Conservation (phyloP, 805 yeast genomes). For the Cyberlindnera japonica region DNA sequence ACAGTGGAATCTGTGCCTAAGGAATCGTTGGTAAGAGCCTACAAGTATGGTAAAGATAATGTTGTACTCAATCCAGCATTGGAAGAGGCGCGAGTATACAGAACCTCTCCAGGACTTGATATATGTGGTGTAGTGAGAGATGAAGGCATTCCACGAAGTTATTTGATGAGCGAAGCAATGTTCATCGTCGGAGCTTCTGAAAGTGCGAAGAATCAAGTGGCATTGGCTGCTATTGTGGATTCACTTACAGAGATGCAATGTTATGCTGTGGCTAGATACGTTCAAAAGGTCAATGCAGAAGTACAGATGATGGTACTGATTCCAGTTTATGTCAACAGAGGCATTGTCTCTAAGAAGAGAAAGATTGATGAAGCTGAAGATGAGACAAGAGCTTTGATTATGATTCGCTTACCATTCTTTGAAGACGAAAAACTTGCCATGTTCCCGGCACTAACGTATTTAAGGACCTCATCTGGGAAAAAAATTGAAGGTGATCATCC, state of each 20-base stretch:
- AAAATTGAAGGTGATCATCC: slow-evolving; percentile 24
- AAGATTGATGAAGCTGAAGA: slow-evolving; percentile 21
- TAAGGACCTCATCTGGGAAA: slow-evolving; percentile 32
- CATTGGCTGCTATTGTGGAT: slow-evolving; percentile 47
- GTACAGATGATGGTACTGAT: slow-evolving; percentile 51
- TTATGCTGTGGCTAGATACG: slow-evolving; percentile 62
- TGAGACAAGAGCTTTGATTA: slow-evolving; percentile 40
- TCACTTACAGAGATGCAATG: slow-evolving; percentile 45
- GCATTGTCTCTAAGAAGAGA: slow-evolving; percentile 22
- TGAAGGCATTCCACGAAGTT: slow-evolving; percentile 52
- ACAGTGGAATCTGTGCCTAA: slow-evolving; percentile 31
- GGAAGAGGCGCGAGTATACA: slow-evolving; percentile 37
- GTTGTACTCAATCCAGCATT: slow-evolving; percentile 51
- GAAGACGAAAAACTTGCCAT: slow-evolving; percentile 70
- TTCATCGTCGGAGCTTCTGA: slow-evolving; percentile 45
- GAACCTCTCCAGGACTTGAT: slow-evolving; percentile 53
- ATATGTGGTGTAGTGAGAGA: slow-evolving; percentile 55
- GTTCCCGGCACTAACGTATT: slow-evolving; percentile 38
- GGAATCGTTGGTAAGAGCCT: slow-evolving; percentile 52
- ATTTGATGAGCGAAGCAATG: slow-evolving; percentile 54
- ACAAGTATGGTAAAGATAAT: slow-evolving; percentile 59
- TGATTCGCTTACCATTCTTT: slow-evolving; percentile 61
- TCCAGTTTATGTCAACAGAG: slow-evolving; percentile 39
- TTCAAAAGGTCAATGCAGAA: slow-evolving; percentile 44
- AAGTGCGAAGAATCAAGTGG: slow-evolving; percentile 35